These are phyloP conservation scores for Atkinsonella hypoxylon DNA, from an alignment of 2,329 filamentous ascomycete species.

Conservation along the genomic window DNA sequence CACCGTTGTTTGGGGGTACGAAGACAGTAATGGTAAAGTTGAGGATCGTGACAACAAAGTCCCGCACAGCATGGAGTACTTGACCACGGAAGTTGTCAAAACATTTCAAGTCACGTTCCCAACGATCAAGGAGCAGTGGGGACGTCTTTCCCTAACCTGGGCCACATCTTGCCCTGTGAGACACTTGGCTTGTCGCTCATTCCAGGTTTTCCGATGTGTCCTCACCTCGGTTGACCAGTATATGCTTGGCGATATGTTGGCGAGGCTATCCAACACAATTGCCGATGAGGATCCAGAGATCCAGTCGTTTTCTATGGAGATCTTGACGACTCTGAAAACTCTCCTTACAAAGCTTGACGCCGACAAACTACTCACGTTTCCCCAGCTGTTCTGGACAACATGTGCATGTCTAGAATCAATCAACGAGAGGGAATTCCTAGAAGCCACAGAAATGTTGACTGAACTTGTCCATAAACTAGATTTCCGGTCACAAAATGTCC, in stretches of 20 bases:
- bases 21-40: constrained; percentile 74
- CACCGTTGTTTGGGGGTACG: constrained; percentile 85
- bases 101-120: constrained; percentile 80
- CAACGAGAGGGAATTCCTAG: constrained; percentile 88
- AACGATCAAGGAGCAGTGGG: constrained; percentile 83
- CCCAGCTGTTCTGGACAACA: constrained; percentile 95
- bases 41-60: constrained; percentile 68
- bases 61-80: constrained; percentile 73
- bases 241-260: constrained; percentile 96
- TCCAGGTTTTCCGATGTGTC: constrained; percentile 93
- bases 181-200: constrained; percentile 90
- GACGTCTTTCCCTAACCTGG: constrained; percentile 81
- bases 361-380: constrained; percentile 73
- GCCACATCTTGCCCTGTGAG: constrained; percentile 92
- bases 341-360: constrained; percentile 77
- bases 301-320: constrained; percentile 96
- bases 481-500: constrained; percentile 55
- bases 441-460: constrained; percentile 83
- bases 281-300: constrained; percentile 91
- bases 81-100: constrained; percentile 70
- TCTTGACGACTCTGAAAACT: constrained; percentile 83
- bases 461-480: constrained; percentile 77
- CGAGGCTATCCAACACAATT: constrained; percentile 88
- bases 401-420: constrained; percentile 95
- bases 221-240: constrained; percentile 79